Evolutionary conservation across 2,329 filamentous ascomycete species (phyloP).

Genomic region (Aspergillus ochraceus): DNA sequence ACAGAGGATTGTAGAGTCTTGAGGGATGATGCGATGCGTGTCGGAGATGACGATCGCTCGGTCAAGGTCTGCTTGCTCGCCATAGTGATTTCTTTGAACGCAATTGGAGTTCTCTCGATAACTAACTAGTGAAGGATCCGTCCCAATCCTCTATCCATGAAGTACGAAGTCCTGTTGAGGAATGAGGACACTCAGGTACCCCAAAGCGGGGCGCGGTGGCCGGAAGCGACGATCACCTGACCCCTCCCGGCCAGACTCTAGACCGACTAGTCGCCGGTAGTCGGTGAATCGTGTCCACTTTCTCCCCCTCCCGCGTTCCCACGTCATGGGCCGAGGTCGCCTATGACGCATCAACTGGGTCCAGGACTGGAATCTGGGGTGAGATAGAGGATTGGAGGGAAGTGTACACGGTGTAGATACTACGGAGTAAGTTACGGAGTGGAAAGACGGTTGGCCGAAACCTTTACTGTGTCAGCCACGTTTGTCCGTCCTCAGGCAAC

Average conservation of each 20-base stretch:
- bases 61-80: too few species aligned
- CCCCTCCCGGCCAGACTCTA: conserved; percentile 4
- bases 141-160: too few species aligned
- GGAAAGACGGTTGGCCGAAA: background rate
- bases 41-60: too few species aligned
- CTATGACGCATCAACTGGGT: background rate
- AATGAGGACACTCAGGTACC: background rate
- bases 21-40: too few species aligned
- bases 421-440: background rate
- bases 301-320: conserved; percentile 9
- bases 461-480: background rate
- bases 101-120: too few species aligned
- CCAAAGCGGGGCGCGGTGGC: conserved; percentile 4
- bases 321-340: conserved; percentile 17
- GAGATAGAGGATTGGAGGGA: too few species aligned
- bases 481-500: background rate
- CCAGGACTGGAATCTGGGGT: background rate
- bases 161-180: too few species aligned
- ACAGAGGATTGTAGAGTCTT: too few species aligned
- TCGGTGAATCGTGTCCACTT: conserved; percentile 3
- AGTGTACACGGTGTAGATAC: too few species aligned
- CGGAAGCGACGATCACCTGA: conserved; percentile 27
- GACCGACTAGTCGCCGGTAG: conserved; percentile 2
- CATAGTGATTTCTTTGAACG: too few species aligned
- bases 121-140: too few species aligned